A percentile compares a stretch with the other conserved stretches of the same genome.
phyloP scores from a whole-genome alignment of 2,329 filamentous ascomycete genomes.

The Amauroascus niger region DNA sequence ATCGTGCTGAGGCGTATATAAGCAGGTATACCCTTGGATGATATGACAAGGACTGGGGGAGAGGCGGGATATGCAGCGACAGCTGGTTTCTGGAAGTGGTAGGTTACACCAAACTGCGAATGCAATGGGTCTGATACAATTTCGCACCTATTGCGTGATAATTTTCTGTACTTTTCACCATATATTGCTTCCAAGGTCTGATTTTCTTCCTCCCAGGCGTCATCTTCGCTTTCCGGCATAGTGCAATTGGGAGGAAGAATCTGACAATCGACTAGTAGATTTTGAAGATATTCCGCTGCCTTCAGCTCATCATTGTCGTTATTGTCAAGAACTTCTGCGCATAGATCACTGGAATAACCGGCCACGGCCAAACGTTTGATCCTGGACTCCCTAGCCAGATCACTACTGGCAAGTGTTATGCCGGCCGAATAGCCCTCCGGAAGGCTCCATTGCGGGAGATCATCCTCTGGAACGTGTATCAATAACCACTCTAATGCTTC shows the following conservation, averaged over 20 bases:
- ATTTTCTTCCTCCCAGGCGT: constrained; percentile 79
- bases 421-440: constrained; percentile 88
- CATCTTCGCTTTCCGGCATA: constrained; percentile 34
- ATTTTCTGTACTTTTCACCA: constrained; percentile 57
- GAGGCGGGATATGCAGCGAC: constrained; percentile 56
- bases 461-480: constrained; percentile 93
- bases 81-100: constrained; percentile 62
- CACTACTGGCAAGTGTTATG: constrained; percentile 71
- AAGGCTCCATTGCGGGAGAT: constrained; percentile 83
- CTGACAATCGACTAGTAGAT: constrained; percentile 49
- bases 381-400: constrained; percentile 69
- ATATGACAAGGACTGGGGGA: constrained; percentile 59
- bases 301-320: constrained; percentile 61
- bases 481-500: constrained; percentile 93
- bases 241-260: constrained; percentile 14
- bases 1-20: constrained; percentile 89
- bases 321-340: constrained; percentile 64
- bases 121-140: constrained; percentile 52
- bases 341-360: constrained; percentile 79
- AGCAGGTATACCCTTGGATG: constrained; percentile 62
- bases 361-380: constrained; percentile 71
- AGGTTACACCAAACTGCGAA: constrained; percentile 37
- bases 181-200: constrained; percentile 77
- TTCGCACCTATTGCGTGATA: constrained; percentile 56
- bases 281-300: constrained; percentile 72